Evolutionary conservation across 2,329 filamentous ascomycete species (phyloP), one percentile per base, ranked within the genome.

Genomic region (Cladophialophora immunda): DNA sequence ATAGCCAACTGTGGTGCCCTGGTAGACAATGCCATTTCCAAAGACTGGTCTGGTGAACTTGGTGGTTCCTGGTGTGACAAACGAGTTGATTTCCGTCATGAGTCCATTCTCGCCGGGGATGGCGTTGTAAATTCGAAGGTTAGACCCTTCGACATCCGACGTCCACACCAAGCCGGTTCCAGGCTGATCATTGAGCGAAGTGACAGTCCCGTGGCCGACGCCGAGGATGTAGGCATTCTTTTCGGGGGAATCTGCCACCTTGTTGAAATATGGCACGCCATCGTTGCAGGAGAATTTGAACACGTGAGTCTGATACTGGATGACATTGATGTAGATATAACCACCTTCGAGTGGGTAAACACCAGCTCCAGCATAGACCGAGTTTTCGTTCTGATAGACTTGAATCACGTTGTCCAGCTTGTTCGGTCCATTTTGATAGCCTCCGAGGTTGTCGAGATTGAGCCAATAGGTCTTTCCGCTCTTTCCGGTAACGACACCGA

Each of bases 401-500:
- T 81, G 79, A 22, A 82, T 62, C 19, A 79, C 71, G 9, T 74
- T 75, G 68, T 82, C 80, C 0, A 75, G 76, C 58, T 75, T 75
- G 22, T 74, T 76, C 5, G 75, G 63, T 3, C 79, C 80, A 45
- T 80, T 75, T 30, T 77, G 77, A 60, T 78, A 82, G 22, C 80
- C 80, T 30, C 80, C 80, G 1, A 82, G 73, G 50, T 81, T 78
- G 64, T 82, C 78, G 2, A 76, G 74, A 66, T 81, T 78, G 19
- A 82, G 68, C 50, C 81, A 71, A 65, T 81, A 82, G 0, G 76
- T 75, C 61, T 80, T 84, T 1, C 82, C 83, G 47, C 81, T 84
- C 74, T 86, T 86, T 13, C 84, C 84, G 2, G 81, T 81, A 0
- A 83, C 78, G 6, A 85, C 79, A 0, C 81, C 84, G 13, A 86